These are phyloP conservation scores for Thelephora ganbajun DNA, from an alignment of 768 basidiomycete genomes.

Conservation along the genomic window DNA sequence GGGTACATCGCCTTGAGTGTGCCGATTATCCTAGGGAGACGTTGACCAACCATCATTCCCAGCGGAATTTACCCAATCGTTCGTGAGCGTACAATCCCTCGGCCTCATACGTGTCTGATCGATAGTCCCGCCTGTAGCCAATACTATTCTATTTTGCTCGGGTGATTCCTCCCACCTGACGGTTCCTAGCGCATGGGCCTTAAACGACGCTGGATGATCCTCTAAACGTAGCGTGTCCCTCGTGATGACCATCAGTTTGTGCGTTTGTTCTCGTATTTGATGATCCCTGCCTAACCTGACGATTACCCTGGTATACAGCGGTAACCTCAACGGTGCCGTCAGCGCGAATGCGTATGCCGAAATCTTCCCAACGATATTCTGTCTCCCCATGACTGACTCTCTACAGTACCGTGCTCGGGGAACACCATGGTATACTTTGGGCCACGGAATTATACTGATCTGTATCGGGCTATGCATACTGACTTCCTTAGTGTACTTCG, in stretches of 20 bases:
- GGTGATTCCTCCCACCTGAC: conserved; percentile 4
- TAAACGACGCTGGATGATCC: conserved; percentile 57
- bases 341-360: conserved; percentile 46
- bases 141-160: conserved; percentile 14
- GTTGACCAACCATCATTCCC: neutral
- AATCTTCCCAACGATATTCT: neutral
- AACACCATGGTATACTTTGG: conserved; percentile 53
- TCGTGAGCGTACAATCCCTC: conserved; percentile 17
- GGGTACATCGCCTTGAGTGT: conserved; percentile 57
- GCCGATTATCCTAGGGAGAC: neutral
- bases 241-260: conserved; percentile 54
- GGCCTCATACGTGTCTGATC: neutral
- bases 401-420: conserved; percentile 49
- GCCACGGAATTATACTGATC: conserved; percentile 54
- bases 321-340: conserved; percentile 59
- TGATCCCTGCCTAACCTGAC: conserved; percentile 10
- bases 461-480: conserved; percentile 58
- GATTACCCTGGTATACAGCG: conserved; percentile 15
- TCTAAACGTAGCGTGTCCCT: conserved; percentile 62
- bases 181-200: conserved; percentile 46
- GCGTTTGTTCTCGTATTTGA: neutral
- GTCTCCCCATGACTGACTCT: neutral
- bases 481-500: conserved; percentile 32
- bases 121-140: conserved; percentile 9
- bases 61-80: conserved; percentile 35